These are phyloP conservation scores for Zizania latifolia DNA, from an alignment of 176 grass and related monocot species.

Conservation along the genomic window DNA sequence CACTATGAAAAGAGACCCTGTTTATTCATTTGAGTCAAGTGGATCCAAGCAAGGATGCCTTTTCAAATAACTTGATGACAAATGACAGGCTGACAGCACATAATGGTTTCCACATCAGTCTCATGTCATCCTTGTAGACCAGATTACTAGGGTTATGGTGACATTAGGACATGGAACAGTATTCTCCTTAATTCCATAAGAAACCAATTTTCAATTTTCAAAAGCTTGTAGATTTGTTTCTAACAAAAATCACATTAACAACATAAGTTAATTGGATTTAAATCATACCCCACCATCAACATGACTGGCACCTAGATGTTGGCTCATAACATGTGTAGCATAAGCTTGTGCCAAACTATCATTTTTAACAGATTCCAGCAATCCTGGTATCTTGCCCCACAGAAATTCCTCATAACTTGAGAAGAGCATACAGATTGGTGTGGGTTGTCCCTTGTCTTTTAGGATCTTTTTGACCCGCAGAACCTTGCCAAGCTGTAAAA, in stretches of 20 bases:
- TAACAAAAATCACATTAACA: background rate
- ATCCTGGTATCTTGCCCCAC: conserved; percentile 56
- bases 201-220: background rate
- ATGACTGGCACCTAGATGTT: conserved; percentile 52
- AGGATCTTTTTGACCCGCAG: conserved; percentile 62
- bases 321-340: conserved; percentile 59
- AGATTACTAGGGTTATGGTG: background rate
- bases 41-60: background rate
- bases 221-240: background rate
- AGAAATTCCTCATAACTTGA: conserved; percentile 68
- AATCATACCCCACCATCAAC: conserved; percentile 64
- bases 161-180: background rate
- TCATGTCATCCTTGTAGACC: background rate
- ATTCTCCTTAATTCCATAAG: background rate
- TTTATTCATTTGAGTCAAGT: conserved; percentile 1
- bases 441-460: conserved; percentile 37
- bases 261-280: background rate
- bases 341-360: conserved; percentile 60
- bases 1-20: background rate
- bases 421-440: conserved; percentile 39
- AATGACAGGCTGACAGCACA: background rate
- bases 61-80: background rate
- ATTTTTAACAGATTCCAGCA: conserved; percentile 53
- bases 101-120: background rate
- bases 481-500: conserved; percentile 70